Conservation (phyloP, 2,329 filamentous ascomycete genomes). For the Clonostachys chloroleuca region DNA sequence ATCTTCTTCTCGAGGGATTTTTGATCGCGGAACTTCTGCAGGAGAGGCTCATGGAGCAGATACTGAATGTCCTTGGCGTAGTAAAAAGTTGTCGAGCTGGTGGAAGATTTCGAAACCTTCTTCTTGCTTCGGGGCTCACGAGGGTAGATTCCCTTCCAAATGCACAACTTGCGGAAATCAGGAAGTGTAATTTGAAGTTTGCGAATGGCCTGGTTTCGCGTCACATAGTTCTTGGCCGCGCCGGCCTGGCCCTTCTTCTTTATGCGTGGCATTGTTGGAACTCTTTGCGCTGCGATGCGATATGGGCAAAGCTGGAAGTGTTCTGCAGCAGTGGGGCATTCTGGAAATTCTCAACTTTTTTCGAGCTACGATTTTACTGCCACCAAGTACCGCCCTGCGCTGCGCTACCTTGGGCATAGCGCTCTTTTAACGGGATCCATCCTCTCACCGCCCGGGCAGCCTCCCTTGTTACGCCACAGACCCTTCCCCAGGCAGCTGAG, state of each 20-base stretch:
- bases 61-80: slow-evolving; percentile 97
- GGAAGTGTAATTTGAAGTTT: slow-evolving; percentile 97
- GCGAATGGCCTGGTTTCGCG: slow-evolving; percentile 91
- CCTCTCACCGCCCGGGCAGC: not conserved
- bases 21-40: slow-evolving; percentile 94
- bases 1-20: slow-evolving; percentile 98
- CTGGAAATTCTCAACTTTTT: slow-evolving; percentile 1
- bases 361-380: slow-evolving; percentile 6
- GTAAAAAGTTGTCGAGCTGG: slow-evolving; percentile 87
- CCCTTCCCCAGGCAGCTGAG: too few relatives aligned
- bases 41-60: slow-evolving; percentile 89
- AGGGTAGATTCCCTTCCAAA: slow-evolving; percentile 99
- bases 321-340: not conserved
- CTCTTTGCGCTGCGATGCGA: too few relatives aligned
- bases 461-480: not conserved
- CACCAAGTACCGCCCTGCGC: not conserved
- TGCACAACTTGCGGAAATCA: slow-evolving; percentile 96
- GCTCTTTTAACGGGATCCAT: not conserved
- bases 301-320: too few relatives aligned
- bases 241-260: slow-evolving; percentile 93
- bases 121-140: slow-evolving; percentile 95
- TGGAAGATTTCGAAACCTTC: slow-evolving; percentile 90
- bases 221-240: slow-evolving; percentile 97
- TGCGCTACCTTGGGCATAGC: slow-evolving; percentile 1
- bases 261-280: slow-evolving; percentile 59